A percentile compares a stretch with the other conserved stretches of the same genome.
phyloP scores from a whole-genome alignment of 106 monocot genomes.

The Dendrobium nobile region DNA sequence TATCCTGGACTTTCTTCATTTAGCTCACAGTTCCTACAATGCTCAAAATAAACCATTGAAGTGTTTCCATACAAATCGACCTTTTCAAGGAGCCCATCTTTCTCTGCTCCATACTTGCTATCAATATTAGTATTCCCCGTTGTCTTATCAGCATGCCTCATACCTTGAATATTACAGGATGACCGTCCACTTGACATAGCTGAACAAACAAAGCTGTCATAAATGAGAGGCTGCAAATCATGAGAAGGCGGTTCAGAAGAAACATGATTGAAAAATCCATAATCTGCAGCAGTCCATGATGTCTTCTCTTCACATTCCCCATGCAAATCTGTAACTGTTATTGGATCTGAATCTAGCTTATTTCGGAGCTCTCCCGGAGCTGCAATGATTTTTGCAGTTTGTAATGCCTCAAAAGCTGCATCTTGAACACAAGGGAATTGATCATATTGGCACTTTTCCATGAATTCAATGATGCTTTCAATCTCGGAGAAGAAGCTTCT shows the following conservation, averaged over 20 bases:
- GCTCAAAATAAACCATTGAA: constrained; percentile 11
- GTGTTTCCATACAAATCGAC: constrained; percentile 13
- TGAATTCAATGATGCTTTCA: constrained; percentile 36
- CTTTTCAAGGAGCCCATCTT: constrained; percentile 47
- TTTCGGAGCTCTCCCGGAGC: constrained; percentile 29
- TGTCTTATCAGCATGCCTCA: constrained; percentile 34
- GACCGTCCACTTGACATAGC: constrained; percentile 35
- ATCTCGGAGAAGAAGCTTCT: constrained; percentile 69
- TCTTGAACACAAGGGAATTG: constrained; percentile 54
- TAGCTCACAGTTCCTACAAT: constrained; percentile 7
- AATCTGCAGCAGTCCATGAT: background rate
- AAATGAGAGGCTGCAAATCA: constrained; percentile 46
- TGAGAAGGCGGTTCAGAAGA: constrained; percentile 30
- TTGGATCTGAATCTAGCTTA: constrained; percentile 31
- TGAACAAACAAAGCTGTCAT: constrained; percentile 27
- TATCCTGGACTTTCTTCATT: constrained; percentile 17
- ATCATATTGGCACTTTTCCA: constrained; percentile 66
- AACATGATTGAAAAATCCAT: background rate
- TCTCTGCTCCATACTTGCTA: constrained; percentile 38
- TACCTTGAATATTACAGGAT: constrained; percentile 26
- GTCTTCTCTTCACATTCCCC: constrained; percentile 9
- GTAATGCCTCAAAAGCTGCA: constrained; percentile 74
- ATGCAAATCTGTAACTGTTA: constrained; percentile 22
- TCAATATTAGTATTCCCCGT: constrained; percentile 35
- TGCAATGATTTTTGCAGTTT: constrained; percentile 44